Percentiles rank a stretch among this genome's conserved stretches.
These are phyloP conservation scores for Erodium texanum DNA, from an alignment of 441 rosid species.

Conservation along the genomic window DNA sequence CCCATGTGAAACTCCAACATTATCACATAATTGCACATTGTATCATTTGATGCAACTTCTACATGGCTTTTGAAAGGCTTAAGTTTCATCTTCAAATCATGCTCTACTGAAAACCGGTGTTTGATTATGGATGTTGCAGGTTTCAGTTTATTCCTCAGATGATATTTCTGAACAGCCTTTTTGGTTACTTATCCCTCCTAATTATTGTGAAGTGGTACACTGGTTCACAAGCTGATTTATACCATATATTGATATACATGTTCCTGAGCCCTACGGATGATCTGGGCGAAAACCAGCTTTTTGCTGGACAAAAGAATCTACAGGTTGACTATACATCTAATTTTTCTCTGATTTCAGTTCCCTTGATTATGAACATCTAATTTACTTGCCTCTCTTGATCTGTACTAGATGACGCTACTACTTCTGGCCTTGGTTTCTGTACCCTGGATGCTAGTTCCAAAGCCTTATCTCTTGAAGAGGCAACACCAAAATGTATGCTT, in stretches of 20 bases:
- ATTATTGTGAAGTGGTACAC: constrained; percentile 81
- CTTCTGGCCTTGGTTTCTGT: constrained; percentile 72
- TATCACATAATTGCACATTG: not conserved
- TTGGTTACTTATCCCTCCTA: constrained; percentile 80
- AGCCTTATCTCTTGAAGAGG: constrained; percentile 86
- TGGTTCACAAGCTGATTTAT: constrained; percentile 90
- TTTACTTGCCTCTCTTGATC: not conserved
- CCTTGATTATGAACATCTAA: not conserved
- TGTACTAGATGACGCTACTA: constrained; percentile 55
- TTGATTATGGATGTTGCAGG: constrained; percentile 31
- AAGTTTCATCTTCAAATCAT: constrained; percentile 2
- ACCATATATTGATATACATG: constrained; percentile 94
- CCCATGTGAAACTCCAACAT: too few species aligned
- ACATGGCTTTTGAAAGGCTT: not conserved
- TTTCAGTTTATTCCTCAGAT: constrained; percentile 85
- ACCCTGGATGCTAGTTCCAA: constrained; percentile 99
- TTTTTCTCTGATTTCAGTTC: not conserved
- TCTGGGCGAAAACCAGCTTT: constrained; percentile 79
- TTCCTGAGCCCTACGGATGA: constrained; percentile 87
- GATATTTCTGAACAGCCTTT: constrained; percentile 78
- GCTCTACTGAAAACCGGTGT: not conserved
- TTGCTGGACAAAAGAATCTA: constrained; percentile 49
- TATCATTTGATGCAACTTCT: not conserved
- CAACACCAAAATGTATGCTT: constrained; percentile 65
- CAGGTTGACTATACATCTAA: constrained; percentile 43